A percentile compares a stretch with the other conserved stretches of the same genome.
Evolutionary conservation across 2,329 filamentous ascomycete species (phyloP).

Genomic region (Penicillium thymicola): DNA sequence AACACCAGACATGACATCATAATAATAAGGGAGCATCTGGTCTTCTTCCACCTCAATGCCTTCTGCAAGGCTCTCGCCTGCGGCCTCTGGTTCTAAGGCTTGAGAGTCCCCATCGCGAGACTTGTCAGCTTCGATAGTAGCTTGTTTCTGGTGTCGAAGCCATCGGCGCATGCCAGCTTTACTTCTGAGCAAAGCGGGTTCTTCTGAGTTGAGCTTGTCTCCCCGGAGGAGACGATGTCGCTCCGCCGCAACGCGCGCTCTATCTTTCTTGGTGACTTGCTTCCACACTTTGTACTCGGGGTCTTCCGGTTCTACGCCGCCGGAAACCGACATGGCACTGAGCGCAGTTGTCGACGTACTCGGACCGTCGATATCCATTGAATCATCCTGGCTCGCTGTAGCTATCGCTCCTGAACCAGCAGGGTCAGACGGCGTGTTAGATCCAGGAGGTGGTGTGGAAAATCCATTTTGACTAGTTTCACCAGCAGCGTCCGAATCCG

Average conservation of each 20-base stretch:
- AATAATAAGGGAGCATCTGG: constrained; percentile 86
- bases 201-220: constrained; percentile 78
- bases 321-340: constrained; percentile 65
- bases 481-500: constrained; percentile 69
- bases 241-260: constrained; percentile 80
- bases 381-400: constrained; percentile 69
- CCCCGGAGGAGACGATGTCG: constrained; percentile 81
- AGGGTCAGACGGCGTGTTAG: constrained; percentile 69
- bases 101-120: constrained; percentile 45
- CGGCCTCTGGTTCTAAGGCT: constrained; percentile 49
- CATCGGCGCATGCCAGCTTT: constrained; percentile 89
- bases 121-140: constrained; percentile 53
- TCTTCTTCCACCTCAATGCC: constrained; percentile 91
- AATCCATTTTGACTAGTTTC: constrained; percentile 82
- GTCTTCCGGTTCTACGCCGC: constrained; percentile 83
- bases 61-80: constrained; percentile 78
- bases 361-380: constrained; percentile 79
- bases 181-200: constrained; percentile 78
- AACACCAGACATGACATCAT: constrained; percentile 79
- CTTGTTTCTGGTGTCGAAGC: constrained; percentile 72
- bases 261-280: constrained; percentile 95
- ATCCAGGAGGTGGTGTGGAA: constrained; percentile 74
- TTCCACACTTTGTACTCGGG: constrained; percentile 96
- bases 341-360: constrained; percentile 65
- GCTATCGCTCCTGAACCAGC: constrained; percentile 62